These are phyloP conservation scores for Trypanosoma avium DNA, from an alignment of 208 protist species.

Conservation along the genomic window DNA sequence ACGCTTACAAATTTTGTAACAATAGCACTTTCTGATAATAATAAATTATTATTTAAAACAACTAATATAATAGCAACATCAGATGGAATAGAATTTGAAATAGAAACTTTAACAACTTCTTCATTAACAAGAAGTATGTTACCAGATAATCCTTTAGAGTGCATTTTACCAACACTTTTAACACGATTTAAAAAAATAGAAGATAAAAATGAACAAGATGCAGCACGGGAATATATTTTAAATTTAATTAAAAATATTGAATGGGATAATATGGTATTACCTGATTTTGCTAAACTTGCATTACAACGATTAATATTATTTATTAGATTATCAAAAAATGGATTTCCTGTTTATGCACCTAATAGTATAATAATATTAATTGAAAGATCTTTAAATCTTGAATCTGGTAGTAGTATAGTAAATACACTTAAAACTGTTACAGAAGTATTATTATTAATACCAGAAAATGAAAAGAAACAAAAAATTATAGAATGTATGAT, in stretches of 20 bases:
- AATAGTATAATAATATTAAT: slow-evolving; percentile 3
- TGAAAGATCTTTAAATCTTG: slow-evolving; percentile 16
- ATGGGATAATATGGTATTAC: neutral
- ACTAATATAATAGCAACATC: too few relatives aligned
- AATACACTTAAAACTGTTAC: slow-evolving; percentile 22
- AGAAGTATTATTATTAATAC: slow-evolving; percentile 14
- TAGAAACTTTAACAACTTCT: neutral
- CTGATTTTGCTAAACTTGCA: slow-evolving; percentile 1
- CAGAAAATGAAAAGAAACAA: slow-evolving; percentile 15
- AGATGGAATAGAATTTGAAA: too few relatives aligned
- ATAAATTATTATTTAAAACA: too few relatives aligned
- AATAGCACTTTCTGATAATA: neutral
- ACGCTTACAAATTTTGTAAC: slow-evolving; percentile 1
- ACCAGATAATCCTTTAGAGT: slow-evolving; percentile 12
- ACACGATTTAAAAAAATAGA: neutral
- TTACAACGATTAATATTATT: slow-evolving; percentile 16
- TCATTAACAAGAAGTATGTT: neutral
- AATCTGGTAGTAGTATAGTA: slow-evolving; percentile 19
- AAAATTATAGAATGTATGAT: slow-evolving; percentile 37
- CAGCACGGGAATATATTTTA: neutral
- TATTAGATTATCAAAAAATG: slow-evolving; percentile 7
- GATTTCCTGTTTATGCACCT: slow-evolving; percentile 4
- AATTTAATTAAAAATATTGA: slow-evolving; percentile 9
- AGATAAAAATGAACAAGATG: neutral
- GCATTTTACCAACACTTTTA: slow-evolving; percentile 12